Evolutionary conservation across 371 early-diverging fungal genomes (phyloP).

Genomic region (Rhizopus arrhizus): DNA sequence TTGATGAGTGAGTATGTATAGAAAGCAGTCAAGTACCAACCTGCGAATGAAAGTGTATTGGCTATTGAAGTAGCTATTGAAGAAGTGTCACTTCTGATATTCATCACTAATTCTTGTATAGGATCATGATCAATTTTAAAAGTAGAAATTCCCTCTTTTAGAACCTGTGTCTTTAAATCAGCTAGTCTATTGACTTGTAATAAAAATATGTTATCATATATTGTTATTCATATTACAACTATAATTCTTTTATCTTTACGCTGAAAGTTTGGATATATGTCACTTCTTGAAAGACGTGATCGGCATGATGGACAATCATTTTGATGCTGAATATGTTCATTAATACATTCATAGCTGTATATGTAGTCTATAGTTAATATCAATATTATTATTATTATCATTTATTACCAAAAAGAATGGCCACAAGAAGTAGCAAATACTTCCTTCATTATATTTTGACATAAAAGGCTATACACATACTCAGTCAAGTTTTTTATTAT

Average conservation of each 20-base stretch:
- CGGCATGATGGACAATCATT: conserved; percentile 78
- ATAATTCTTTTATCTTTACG: conserved; percentile 42
- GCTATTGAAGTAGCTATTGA: conserved; percentile 20
- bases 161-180: conserved; percentile 14
- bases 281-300: conserved; percentile 51
- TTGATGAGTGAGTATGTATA: background rate
- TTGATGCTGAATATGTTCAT: conserved; percentile 59
- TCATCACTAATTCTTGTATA: conserved; percentile 23
- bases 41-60: conserved; percentile 15
- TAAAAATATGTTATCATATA: background rate
- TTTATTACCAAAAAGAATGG: conserved; percentile 79
- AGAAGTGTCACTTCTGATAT: conserved; percentile 21
- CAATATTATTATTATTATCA: background rate
- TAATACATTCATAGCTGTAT: conserved; percentile 72
- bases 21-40: conserved; percentile 4
- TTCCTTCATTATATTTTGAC: conserved; percentile 70
- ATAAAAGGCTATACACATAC: conserved; percentile 64
- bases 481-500: background rate
- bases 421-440: conserved; percentile 84
- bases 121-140: conserved; percentile 17
- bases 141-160: conserved; percentile 3
- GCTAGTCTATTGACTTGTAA: conserved; percentile 35
- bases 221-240: background rate
- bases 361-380: background rate
- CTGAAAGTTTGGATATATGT: conserved; percentile 83